Evolutionary conservation across 1,284 basidiomycete species (phyloP).

Genomic region (Hypsizygus ulmarius): DNA sequence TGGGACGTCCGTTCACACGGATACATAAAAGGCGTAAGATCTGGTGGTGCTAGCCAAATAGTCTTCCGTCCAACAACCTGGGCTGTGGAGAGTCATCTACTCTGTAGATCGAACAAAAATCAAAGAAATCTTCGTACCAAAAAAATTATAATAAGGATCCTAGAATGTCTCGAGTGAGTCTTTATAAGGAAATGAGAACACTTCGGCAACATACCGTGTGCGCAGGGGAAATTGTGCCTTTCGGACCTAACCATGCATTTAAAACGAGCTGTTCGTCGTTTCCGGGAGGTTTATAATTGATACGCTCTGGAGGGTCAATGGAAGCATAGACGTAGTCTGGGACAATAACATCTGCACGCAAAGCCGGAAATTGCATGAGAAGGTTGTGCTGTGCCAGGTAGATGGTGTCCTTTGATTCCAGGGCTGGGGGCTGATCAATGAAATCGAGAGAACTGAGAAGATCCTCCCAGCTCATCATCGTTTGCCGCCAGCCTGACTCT

Average conservation of each 20-base stretch:
- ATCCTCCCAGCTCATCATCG: constrained; percentile 73
- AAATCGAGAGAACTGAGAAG: constrained; percentile 64
- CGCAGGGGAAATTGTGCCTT: constrained; percentile 77
- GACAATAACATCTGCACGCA: constrained; percentile 71
- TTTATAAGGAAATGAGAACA: constrained; percentile 6
- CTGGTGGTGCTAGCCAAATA: constrained; percentile 89
- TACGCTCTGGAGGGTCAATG: constrained; percentile 47
- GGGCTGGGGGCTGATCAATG: constrained; percentile 29
- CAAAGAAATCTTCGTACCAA: constrained; percentile 48
- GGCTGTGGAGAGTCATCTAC: constrained; percentile 41
- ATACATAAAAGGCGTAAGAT: constrained; percentile 53
- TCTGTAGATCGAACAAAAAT: constrained; percentile 5
- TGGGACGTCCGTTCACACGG: constrained; percentile 30
- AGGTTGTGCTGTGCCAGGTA: constrained; percentile 94
- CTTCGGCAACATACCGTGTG: constrained; percentile 71
- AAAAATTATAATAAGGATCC: constrained; percentile 95
- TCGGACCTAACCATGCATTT: constrained; percentile 90
- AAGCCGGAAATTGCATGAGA: constrained; percentile 78
- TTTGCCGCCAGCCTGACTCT: constrained; percentile 78
- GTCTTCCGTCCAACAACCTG: constrained; percentile 89
- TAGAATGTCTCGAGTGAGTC: constrained; percentile 27
- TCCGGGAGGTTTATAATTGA: constrained; percentile 60
- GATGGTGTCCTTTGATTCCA: constrained; percentile 34
- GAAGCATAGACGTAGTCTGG: constrained; percentile 88
- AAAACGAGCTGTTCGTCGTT: constrained; percentile 71